Evolutionary conservation across 2,329 filamentous ascomycete species (phyloP).

Genomic region (Aphanocladium album): DNA sequence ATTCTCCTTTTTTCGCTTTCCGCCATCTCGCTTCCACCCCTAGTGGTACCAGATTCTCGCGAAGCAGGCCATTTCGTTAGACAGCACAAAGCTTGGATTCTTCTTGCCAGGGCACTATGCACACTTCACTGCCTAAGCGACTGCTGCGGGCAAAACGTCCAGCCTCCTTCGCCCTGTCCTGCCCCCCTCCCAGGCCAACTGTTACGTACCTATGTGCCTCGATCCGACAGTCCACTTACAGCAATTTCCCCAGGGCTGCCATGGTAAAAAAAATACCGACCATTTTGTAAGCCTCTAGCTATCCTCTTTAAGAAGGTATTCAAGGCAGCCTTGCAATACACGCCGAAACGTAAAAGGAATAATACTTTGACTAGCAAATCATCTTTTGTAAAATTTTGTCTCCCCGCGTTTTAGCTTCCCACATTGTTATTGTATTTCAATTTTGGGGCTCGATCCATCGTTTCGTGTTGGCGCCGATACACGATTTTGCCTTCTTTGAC

Average conservation of each 20-base stretch:
- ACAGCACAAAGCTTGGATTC: neutral
- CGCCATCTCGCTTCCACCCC: neutral
- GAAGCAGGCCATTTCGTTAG: neutral
- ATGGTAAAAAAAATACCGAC: neutral
- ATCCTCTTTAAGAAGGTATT: neutral
- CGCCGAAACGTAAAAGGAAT: neutral
- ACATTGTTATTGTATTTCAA: neutral
- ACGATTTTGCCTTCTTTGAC: neutral
- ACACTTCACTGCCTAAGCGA: too few species aligned
- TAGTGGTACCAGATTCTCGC: neutral
- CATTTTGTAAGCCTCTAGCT: neutral
- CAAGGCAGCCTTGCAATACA: too few species aligned
- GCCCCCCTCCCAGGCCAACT: too few species aligned
- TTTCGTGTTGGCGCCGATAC: neutral
- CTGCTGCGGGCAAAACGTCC: too few species aligned
- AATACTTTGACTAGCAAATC: neutral
- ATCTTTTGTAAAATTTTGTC: neutral
- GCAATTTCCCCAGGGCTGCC: neutral
- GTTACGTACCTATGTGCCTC: neutral
- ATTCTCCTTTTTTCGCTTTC: neutral
- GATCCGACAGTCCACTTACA: neutral
- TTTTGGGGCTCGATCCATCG: neutral
- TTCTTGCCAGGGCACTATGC: too few species aligned
- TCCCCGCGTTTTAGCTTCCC: too few species aligned
- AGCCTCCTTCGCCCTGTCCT: too few species aligned